Base-by-base conservation (phyloP, 2,329 filamentous ascomycete species). In the Paecilomyces dactylethromorphus region DNA sequence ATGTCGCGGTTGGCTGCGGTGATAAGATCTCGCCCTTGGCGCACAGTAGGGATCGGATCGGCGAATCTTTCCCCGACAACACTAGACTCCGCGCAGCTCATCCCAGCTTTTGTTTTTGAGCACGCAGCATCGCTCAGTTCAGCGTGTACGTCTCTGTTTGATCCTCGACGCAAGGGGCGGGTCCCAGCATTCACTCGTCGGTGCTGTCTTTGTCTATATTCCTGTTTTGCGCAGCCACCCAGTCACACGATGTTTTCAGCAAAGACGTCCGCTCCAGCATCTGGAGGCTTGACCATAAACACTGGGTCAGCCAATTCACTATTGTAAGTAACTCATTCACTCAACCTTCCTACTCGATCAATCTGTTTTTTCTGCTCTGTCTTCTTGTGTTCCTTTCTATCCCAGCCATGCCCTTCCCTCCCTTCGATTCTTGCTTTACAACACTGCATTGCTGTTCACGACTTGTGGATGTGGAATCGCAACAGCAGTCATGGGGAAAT, bases 241-340 rank as follows among this genome's bases (percentile, higher is more conserved):
- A 24, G 22, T 52, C n/a, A 52, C 50, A 61, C 15, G 13, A 75
- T 76, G 73, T 76, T 76, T 62, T 67, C 67, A 57, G 60, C 71
- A 54, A 76, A 76, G 64, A 65, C 73, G 32, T 66, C 73, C 31
- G 66, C 68, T 18, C 65, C 66, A 58, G 63, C 70, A 24, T 55
- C 71, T 22, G 69, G 69, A 39, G 73, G 72, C 53, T 72, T 84
- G 67, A 81, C 78, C 60, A 78, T 84, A 66, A 85, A 84, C 66
- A 84, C 82, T 21, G 77, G 77, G 61, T 72, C 74, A 24, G 71
- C 72, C 55, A 78, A 79, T 68, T 76, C 76, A 56, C 71, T 79
- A 53, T 81, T 81, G 79, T 81, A 71, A 71, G 78, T 73, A 13
- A 45, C 54, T 33, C 50, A 22, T 52, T 45, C 39, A 45, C 22